phyloP scores from a whole-genome alignment of 1,284 basidiomycete species.

The Malassezia caprae region DNA sequence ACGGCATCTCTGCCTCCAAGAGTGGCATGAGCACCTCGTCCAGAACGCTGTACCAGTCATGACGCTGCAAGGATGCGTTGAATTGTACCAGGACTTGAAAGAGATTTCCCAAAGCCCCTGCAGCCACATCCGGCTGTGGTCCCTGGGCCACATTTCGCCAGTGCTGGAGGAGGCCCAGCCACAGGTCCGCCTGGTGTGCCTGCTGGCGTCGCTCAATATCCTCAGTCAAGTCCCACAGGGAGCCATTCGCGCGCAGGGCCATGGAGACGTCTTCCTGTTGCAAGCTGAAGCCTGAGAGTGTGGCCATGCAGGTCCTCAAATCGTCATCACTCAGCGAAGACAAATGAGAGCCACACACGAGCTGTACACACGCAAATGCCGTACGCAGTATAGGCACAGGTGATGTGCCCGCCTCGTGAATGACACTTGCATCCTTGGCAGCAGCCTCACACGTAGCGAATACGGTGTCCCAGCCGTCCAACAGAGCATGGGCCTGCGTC shows the following conservation, averaged over 20 bases:
- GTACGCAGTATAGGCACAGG: conserved; percentile 58
- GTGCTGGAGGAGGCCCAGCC: conserved; percentile 81
- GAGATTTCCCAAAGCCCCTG: conserved; percentile 85
- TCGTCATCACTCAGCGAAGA: conserved; percentile 68
- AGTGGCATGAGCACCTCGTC: conserved; percentile 79
- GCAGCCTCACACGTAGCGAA: conserved; percentile 59
- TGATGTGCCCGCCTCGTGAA: conserved; percentile 14
- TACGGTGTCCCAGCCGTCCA: conserved; percentile 82
- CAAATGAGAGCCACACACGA: conserved; percentile 81
- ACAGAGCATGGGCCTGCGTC: conserved; percentile 75
- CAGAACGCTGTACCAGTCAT: conserved; percentile 61
- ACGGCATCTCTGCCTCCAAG: conserved; percentile 57
- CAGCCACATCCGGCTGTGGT: conserved; percentile 71
- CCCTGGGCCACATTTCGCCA: conserved; percentile 74
- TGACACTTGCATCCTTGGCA: conserved; percentile 16
- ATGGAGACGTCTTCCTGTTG: conserved; percentile 87
- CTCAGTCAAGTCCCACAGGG: conserved; percentile 43
- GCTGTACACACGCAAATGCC: conserved; percentile 81
- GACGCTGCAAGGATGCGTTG: conserved; percentile 65
- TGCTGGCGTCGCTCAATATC: conserved; percentile 27
- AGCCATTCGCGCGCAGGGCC: conserved; percentile 59
- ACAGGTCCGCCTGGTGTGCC: conserved; percentile 49
- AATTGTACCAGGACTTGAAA: conserved; percentile 90
- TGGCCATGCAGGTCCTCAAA: conserved; percentile 74
- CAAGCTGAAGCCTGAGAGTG: conserved; percentile 76